Evolutionary conservation across 139 green algal genomes (phyloP), one percentile per base, ranked within the genome.

Genomic region (Coelastrella sp.): DNA sequence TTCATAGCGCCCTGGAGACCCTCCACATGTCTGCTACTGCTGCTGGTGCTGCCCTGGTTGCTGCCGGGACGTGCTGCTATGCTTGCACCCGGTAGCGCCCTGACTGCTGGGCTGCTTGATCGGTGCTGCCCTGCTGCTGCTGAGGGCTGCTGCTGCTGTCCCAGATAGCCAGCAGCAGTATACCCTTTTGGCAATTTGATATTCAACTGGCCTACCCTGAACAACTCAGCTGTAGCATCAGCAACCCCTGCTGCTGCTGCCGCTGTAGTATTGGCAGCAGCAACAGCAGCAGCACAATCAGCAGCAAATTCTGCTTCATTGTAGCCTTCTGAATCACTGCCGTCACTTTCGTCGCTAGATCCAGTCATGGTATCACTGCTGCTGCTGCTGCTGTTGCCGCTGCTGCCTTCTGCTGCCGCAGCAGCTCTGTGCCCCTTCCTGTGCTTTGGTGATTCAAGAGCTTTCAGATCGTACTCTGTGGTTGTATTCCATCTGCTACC

Each of bases 381-480:
- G 82, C 64, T 78, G n/a, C 82, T 79, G 13, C 65, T 87, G 64
- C 32, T 17, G 3, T 11, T 3, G 5, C 56, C 65, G 11, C 64
- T 64, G 32, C 82, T 79, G 82, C 65, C 65, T 61, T 10, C 79
- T 84, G 5, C n/a, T 86, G 80, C 80, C 59, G 22, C 74, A 80
- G 5, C 74, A n/a, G 68, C 57, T 60, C 59, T 59, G 11, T 56
- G 5, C 8, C n/a, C 22, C 20, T 74, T 73, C 57, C 80, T 22
- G 17, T 19, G 17, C 59, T 17, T 10, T 73, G 58, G 6, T n/a
- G 17, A 20, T n/a, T 13, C 80, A 59, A 54, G 47, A 57, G 74
- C 74, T 80, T 57, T 58, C 20, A 80, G 19, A 58, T 80, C 20
- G 23, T 59, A 80, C 5, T 80, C 22, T n/a, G 19, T 5, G 58